phyloP scores from a whole-genome alignment of 2,329 filamentous ascomycete species.

The Hypomyces perniciosus region DNA sequence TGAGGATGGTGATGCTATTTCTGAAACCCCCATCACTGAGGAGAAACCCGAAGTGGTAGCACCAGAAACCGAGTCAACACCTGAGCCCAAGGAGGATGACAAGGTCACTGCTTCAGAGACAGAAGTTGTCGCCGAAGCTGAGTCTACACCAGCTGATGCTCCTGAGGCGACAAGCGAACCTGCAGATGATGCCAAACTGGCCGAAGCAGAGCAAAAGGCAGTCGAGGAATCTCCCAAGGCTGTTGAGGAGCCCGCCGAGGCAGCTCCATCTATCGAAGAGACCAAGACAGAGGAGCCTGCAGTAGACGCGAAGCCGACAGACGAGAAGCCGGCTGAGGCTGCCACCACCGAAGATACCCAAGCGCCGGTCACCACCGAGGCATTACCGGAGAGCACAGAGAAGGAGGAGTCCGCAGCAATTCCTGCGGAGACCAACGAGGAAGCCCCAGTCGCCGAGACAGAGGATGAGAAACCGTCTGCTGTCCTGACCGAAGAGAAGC shows the following conservation, averaged over 20 bases:
- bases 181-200: background rate
- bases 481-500: background rate
- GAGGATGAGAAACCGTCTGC: background rate
- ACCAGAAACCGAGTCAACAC: background rate
- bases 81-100: constrained; percentile 3
- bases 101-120: constrained; percentile 2
- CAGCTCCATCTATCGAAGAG: background rate
- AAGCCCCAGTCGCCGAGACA: background rate
- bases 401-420: background rate
- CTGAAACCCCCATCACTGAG: background rate
- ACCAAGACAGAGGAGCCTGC: background rate
- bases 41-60: constrained; percentile 2
- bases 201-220: background rate
- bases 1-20: constrained; percentile 1
- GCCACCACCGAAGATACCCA: background rate
- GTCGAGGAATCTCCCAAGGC: background rate
- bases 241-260: background rate
- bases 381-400: background rate
- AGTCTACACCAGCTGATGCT: background rate
- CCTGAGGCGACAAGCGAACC: background rate
- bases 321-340: background rate
- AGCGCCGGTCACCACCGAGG: background rate
- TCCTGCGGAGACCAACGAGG: background rate
- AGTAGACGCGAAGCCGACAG: background rate
- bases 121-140: background rate